Evolutionary conservation across 1,284 basidiomycete genomes (phyloP).

Genomic region (Trichosporon coremiiforme): DNA sequence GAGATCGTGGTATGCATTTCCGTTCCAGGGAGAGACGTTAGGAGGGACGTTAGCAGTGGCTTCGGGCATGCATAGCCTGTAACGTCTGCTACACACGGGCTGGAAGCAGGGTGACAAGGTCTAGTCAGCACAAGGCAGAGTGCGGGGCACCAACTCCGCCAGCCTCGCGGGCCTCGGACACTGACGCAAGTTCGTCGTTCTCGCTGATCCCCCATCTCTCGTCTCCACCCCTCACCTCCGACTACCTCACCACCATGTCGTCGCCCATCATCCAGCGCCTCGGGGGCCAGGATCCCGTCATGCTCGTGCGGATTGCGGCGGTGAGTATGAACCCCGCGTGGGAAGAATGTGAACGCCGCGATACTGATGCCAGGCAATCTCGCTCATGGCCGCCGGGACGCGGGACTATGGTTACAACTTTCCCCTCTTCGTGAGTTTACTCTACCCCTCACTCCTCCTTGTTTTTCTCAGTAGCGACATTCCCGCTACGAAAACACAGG

Average conservation of each 20-base stretch:
- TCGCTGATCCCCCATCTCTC: neutral
- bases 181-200: neutral
- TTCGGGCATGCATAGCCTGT: too few species aligned
- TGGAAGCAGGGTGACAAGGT: too few species aligned
- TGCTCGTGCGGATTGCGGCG: conserved; percentile 41
- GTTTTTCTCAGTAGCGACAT: too few species aligned
- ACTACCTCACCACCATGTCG: conserved; percentile 20
- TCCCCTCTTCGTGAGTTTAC: conserved; percentile 44
- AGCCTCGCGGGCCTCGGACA: neutral
- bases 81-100: too few species aligned
- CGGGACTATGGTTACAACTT: conserved; percentile 44
- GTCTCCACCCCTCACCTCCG: neutral
- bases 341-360: too few species aligned
- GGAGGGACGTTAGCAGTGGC: too few species aligned
- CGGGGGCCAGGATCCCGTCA: conserved; percentile 39
- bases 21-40: too few species aligned
- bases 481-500: too few species aligned
- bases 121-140: neutral
- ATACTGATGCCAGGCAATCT: conserved; percentile 32
- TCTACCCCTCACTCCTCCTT: neutral
- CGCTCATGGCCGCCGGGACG: conserved; percentile 35
- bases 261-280: conserved; percentile 36
- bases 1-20: too few species aligned
- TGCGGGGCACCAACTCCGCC: neutral
- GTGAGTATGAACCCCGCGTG: conserved; percentile 24